Evolutionary conservation across 495 filamentous ascomycete genomes (phyloP).

Genomic region (Lichina pygmaea): DNA sequence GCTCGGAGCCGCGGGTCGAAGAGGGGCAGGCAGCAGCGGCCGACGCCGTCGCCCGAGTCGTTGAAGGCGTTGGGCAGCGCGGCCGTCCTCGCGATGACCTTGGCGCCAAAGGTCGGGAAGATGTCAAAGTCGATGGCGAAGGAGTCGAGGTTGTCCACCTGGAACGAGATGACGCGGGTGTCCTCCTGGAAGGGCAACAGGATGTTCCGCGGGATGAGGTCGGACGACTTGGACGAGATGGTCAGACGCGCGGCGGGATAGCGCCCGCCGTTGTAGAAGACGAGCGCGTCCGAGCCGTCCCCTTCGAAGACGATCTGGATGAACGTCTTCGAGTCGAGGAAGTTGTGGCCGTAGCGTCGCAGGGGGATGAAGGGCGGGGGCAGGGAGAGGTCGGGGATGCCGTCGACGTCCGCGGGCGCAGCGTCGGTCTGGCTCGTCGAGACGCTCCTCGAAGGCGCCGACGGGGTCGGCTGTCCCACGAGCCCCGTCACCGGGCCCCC

Average conservation of each 20-base stretch:
- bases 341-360: conserved; percentile 88
- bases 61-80: conserved; percentile 68
- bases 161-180: conserved; percentile 73
- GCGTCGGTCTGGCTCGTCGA: conserved; percentile 17
- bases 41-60: conserved; percentile 43
- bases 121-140: conserved; percentile 95
- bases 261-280: conserved; percentile 85
- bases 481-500: conserved; percentile 12
- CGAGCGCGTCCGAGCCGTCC: conserved; percentile 36
- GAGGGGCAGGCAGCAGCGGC: conserved; percentile 58
- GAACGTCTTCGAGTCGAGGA: conserved; percentile 88
- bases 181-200: conserved; percentile 92
- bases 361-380: conserved; percentile 91
- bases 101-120: conserved; percentile 89
- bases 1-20: conserved; percentile 79
- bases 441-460: conserved; percentile 6
- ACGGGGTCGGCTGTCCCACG: conserved; percentile 12
- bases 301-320: conserved; percentile 72
- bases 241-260: conserved; percentile 87
- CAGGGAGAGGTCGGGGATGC: conserved; percentile 73
- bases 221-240: conserved; percentile 84
- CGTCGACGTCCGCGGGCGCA: conserved; percentile 42
- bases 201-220: conserved; percentile 84
- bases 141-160: conserved; percentile 73
- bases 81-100: conserved; percentile 85